These are phyloP conservation scores for Fusarium coicis DNA, from an alignment of 2,329 filamentous ascomycete genomes.

Conservation along the genomic window DNA sequence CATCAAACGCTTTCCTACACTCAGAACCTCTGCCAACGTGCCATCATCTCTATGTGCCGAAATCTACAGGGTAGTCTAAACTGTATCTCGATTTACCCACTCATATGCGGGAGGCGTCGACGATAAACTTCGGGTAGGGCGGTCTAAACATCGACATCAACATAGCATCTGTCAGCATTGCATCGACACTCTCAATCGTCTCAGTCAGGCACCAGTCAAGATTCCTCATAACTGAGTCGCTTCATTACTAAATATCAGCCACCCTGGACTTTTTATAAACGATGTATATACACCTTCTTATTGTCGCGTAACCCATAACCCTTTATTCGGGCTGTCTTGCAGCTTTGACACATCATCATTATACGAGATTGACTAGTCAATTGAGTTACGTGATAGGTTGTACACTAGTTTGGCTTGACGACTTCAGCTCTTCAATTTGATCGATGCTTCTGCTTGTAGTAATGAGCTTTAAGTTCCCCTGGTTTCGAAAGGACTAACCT, in stretches of 20 bases:
- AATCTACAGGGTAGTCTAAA: not conserved
- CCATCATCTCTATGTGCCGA: fast-evolving
- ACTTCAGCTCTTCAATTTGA: fast-evolving
- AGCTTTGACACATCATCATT: too few relatives aligned
- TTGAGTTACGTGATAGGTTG: fast-evolving
- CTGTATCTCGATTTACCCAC: not conserved
- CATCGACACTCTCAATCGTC: fast-evolving
- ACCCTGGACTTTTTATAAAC: too few relatives aligned
- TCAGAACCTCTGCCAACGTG: too few relatives aligned
- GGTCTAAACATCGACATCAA: not conserved
- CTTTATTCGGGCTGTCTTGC: not conserved
- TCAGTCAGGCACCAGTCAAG: fast-evolving
- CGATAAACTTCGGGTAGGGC: not conserved
- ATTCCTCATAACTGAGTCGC: too few relatives aligned
- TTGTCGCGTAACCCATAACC: not conserved
- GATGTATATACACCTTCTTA: too few relatives aligned
- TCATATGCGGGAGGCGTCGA: not conserved
- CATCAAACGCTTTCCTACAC: fast-evolving
- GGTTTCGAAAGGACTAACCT: fast-evolving
- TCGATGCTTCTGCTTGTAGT: fast-evolving
- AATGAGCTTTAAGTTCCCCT: fast-evolving
- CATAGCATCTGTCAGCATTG: not conserved
- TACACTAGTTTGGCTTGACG: fast-evolving
- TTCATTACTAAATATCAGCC: too few relatives aligned
- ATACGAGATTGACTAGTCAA: fast-evolving